A percentile compares a stretch with the other conserved stretches of the same genome.
Evolutionary conservation across 202 grass and related monocot species (phyloP).

Genomic region (Brachypodium distachyon): DNA sequence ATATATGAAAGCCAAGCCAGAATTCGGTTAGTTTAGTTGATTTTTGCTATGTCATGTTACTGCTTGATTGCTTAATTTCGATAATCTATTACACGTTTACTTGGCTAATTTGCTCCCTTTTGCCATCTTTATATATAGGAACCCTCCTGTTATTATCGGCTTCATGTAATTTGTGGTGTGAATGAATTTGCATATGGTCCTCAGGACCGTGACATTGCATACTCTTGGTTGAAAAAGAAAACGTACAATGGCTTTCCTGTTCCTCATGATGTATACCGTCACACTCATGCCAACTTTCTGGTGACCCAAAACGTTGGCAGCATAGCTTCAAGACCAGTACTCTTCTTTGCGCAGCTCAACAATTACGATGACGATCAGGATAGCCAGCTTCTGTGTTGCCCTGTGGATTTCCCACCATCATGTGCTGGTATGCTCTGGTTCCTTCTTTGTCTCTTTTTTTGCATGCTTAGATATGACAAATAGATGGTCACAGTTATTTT

Average conservation of each 20-base stretch:
- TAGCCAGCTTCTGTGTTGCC: neutral
- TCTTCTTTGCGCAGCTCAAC: conserved; percentile 1
- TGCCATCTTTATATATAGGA: too few relatives aligned
- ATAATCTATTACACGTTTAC: too few relatives aligned
- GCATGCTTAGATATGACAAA: neutral
- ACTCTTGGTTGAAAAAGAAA: neutral
- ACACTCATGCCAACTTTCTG: neutral
- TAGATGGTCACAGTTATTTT: neutral
- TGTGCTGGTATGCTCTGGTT: neutral
- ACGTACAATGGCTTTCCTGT: neutral
- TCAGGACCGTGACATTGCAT: neutral
- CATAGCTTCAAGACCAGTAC: neutral
- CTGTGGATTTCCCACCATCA: neutral
- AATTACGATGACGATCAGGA: neutral
- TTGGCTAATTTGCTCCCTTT: too few relatives aligned
- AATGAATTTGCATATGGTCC: neutral
- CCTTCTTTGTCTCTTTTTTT: neutral
- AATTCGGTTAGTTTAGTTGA: neutral
- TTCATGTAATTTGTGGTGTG: neutral
- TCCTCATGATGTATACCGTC: neutral
- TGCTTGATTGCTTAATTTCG: too few relatives aligned
- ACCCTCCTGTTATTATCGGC: neutral
- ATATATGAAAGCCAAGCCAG: neutral
- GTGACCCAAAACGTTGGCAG: neutral
- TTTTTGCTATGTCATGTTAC: too few relatives aligned